Conservation (phyloP, 2,329 filamentous ascomycete species). For the Phialophora expanda region DNA sequence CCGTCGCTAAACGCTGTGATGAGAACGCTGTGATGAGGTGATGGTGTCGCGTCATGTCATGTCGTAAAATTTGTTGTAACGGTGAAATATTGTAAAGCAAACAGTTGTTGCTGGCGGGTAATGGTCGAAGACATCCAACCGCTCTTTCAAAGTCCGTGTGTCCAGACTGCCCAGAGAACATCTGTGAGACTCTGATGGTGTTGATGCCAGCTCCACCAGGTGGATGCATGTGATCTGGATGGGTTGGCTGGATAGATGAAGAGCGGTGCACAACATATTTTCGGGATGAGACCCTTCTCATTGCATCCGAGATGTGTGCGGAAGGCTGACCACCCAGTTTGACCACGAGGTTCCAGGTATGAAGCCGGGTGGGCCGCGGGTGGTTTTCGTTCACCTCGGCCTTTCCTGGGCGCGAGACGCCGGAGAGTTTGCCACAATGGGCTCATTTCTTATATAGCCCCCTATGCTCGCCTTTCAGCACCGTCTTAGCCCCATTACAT, state of each 20-base stretch:
- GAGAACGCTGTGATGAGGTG: neutral
- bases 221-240: neutral
- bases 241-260: neutral
- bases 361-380: neutral
- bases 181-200: neutral
- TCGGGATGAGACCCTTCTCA: neutral
- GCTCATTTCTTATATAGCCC: constrained; percentile 15
- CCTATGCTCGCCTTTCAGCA: constrained; percentile 6
- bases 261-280: constrained; percentile 1
- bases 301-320: neutral
- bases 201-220: neutral
- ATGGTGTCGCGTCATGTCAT: neutral
- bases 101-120: neutral
- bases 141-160: neutral
- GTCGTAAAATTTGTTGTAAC: neutral
- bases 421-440: constrained; percentile 14
- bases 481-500: constrained; percentile 20
- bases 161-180: neutral
- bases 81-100: neutral
- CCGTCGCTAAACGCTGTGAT: constrained; percentile 21
- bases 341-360: neutral
- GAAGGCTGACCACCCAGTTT: constrained; percentile 16
- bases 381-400: neutral
- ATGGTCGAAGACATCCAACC: neutral
- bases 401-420: neutral